phyloP scores from a whole-genome alignment of 176 grass and related monocot species.

The Phyllostachys edulis region DNA sequence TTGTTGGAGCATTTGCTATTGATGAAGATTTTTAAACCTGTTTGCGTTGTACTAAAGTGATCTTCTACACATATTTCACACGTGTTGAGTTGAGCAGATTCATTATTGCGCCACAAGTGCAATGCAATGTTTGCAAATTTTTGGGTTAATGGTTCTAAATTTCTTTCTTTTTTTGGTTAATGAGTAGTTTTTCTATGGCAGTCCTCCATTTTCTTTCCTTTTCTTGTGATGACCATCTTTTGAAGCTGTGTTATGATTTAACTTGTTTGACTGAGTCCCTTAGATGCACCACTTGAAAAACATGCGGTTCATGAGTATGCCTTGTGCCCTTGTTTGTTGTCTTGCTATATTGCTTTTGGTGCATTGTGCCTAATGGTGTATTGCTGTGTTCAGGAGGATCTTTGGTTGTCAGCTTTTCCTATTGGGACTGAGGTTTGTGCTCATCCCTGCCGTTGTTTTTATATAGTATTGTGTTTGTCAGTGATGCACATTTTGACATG shows the following conservation, averaged over 20 bases:
- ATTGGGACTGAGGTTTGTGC: constrained; percentile 68
- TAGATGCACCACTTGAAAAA: neutral
- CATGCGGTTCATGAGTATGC: neutral
- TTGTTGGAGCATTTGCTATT: neutral
- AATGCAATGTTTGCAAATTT: neutral
- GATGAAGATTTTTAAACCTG: neutral
- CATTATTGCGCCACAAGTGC: neutral
- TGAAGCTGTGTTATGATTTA: neutral
- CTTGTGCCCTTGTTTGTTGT: constrained; percentile 3
- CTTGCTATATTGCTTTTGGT: neutral
- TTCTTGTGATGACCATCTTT: neutral
- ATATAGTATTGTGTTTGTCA: neutral
- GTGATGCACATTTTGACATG: neutral
- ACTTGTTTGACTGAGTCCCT: neutral
- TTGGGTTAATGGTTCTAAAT: neutral
- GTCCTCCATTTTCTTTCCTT: neutral
- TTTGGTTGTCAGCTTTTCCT: constrained; percentile 69
- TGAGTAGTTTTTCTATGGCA: neutral
- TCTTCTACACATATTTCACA: neutral
- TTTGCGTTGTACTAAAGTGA: neutral
- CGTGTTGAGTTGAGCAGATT: neutral
- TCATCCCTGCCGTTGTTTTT: neutral
- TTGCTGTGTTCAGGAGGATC: constrained; percentile 60
- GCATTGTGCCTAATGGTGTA: constrained; percentile 7
- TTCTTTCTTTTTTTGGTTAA: neutral